phyloP scores from a whole-genome alignment of 1,284 basidiomycete genomes.

The Chondrostereum purpureum region DNA sequence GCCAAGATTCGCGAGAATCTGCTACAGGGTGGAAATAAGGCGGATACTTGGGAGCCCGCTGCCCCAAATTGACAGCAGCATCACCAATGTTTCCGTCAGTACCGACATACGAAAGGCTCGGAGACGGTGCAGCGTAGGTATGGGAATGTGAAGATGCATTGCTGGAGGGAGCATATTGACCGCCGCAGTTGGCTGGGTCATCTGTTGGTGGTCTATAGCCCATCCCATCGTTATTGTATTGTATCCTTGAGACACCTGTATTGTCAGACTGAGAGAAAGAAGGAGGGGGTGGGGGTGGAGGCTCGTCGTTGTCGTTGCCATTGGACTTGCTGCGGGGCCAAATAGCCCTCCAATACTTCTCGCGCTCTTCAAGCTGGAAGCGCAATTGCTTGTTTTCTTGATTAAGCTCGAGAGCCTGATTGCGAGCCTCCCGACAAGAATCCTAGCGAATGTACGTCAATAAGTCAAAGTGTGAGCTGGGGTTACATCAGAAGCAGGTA shows the following conservation, averaged over 20 bases:
- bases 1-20: constrained; percentile 51
- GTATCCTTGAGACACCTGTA: constrained; percentile 22
- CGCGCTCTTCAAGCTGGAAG: constrained; percentile 60
- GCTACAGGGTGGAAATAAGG: constrained; percentile 41
- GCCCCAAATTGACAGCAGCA: constrained; percentile 29
- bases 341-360: constrained; percentile 62
- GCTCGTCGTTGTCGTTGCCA: constrained; percentile 52
- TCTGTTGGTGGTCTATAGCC: constrained; percentile 35
- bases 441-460: constrained; percentile 28
- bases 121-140: constrained; percentile 38
- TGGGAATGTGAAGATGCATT: constrained; percentile 15
- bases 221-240: constrained; percentile 34
- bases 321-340: constrained; percentile 53
- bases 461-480: no score
- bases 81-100: constrained; percentile 34
- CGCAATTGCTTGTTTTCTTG: constrained; percentile 60
- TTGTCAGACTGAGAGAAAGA: constrained; percentile 19
- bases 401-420: constrained; percentile 49
- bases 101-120: constrained; percentile 38
- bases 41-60: constrained; percentile 46
- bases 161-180: constrained; percentile 33
- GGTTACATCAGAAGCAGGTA: not conserved
- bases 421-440: constrained; percentile 61
- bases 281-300: constrained; percentile 42
- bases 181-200: constrained; percentile 37